Base-by-base conservation (phyloP, 2,329 filamentous ascomycete species). In the Pseudogymnoascus sp. region DNA sequence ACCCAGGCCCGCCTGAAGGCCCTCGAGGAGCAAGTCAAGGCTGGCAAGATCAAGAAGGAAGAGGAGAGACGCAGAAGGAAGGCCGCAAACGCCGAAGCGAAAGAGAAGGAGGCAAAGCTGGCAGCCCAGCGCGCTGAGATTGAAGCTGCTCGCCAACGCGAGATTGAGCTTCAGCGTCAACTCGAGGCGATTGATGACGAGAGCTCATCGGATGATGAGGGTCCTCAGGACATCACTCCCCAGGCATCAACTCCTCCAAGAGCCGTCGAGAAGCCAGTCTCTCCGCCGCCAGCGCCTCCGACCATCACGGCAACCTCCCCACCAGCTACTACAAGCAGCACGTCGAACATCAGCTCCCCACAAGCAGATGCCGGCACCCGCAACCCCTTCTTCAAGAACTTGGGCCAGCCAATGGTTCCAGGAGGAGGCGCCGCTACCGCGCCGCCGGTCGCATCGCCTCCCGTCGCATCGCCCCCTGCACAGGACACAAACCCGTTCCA, bases 401-500 rank as follows among this genome's bases (percentile, higher is more conserved):
- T 95, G 79, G 86, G 85, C 58, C 88, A 92, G 72, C 78, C 84
- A 66, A 38, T 65, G 71, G 16, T 73, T 73, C 65, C 71, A 62
- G 57, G 59, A 54, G 74, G 76, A 59, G 76, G 77, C 14, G 72
- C 79, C 30, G 9, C 47, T 54, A 70, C 77, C 22, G 70, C 78
- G 57, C 71, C 75, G 14, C 71, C 78, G 67, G 32, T 58, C 9
- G 34, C 32, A 58, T 61, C 47, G 11, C 16, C 75, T 14, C 71
- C 78, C 67, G 32, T 58, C 6, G 34, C 32, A 58, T 61, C 47
- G 11, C 16, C 32, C 54, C 61, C 25, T 22, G 75, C 82, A 34
- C 80, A 83, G 22, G 92, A 90, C n/a, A 97, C 90, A 8, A 99
- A 99, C 71, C 94, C 94, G 4, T 99, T 97, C 85, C 90, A 96